phyloP scores from a whole-genome alignment of 2,329 filamentous ascomycete genomes.

The Paracoccidioides lutzii region DNA sequence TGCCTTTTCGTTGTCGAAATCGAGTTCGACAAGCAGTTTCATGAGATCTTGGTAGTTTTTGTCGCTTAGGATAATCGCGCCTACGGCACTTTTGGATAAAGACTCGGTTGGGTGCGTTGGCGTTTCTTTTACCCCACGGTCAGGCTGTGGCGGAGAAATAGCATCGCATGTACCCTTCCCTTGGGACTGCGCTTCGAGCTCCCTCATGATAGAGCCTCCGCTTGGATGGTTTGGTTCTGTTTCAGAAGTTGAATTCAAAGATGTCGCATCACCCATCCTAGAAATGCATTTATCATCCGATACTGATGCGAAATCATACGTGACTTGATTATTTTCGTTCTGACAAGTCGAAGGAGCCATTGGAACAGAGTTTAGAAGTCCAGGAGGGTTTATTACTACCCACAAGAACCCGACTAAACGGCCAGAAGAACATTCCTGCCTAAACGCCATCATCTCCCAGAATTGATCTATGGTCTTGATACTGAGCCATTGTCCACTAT shows the following conservation, averaged over 20 bases:
- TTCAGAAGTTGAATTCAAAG: neutral
- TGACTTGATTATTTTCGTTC: neutral
- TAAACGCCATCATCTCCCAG: conserved; percentile 96
- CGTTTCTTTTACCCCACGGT: neutral
- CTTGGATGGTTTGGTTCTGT: neutral
- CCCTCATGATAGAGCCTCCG: neutral
- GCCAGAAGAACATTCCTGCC: conserved; percentile 90
- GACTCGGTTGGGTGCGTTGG: neutral
- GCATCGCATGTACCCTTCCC: neutral
- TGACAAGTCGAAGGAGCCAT: conserved; percentile 7
- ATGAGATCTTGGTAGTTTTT: conserved; percentile 29
- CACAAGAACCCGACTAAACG: conserved; percentile 89
- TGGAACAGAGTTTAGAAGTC: conserved; percentile 25
- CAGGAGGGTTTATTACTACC: conserved; percentile 63
- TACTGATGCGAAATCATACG: neutral
- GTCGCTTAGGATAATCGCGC: conserved; percentile 25
- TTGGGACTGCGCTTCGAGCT: neutral
- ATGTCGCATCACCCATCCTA: neutral
- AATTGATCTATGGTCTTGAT: conserved; percentile 79
- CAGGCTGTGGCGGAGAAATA: neutral
- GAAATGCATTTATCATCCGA: neutral
- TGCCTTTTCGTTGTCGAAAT: conserved; percentile 29
- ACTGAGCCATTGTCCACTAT: conserved; percentile 63
- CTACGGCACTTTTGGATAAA: conserved; percentile 24
- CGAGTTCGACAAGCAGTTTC: conserved; percentile 29